A percentile compares a stretch with the other conserved stretches of the same genome.
Evolutionary conservation across 2,329 filamentous ascomycete genomes (phyloP).

Genomic region (Alternaria solani): DNA sequence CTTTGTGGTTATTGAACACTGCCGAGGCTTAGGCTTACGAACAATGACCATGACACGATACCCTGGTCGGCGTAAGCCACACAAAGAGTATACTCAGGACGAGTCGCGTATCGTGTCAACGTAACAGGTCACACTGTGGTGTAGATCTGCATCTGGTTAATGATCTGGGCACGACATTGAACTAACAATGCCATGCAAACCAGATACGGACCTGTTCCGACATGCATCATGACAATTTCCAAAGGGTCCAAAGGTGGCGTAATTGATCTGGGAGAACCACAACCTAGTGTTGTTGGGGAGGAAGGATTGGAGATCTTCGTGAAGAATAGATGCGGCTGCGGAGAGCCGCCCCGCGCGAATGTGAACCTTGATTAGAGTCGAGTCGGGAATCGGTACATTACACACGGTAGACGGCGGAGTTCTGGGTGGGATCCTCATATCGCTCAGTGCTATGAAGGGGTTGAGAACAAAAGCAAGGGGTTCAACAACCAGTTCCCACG

Average conservation of each 20-base stretch:
- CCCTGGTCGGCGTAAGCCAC: neutral
- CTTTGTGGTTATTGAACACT: too few relatives aligned
- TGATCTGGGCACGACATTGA: neutral
- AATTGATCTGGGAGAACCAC: constrained; percentile 1
- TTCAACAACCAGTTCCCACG: constrained; percentile 10
- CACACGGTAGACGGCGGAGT: neutral
- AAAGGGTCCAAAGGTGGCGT: neutral
- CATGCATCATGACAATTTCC: neutral
- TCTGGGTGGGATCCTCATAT: neutral
- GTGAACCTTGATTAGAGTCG: neutral
- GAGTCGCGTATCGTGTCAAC: too few relatives aligned
- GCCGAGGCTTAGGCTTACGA: too few relatives aligned
- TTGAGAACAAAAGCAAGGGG: neutral
- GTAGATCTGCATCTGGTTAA: neutral
- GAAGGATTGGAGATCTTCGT: neutral
- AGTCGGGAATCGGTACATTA: neutral
- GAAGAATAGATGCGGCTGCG: constrained; percentile 2
- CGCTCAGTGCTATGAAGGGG: neutral
- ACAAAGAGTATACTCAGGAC: neutral
- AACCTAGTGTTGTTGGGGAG: neutral
- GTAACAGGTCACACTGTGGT: too few relatives aligned
- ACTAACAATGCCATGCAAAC: neutral
- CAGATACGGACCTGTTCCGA: neutral
- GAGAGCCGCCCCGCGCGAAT: constrained; percentile 6
- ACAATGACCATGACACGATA: neutral